phyloP scores from a whole-genome alignment of 2,329 filamentous ascomycete genomes.

The Trichophyton benhamiae region DNA sequence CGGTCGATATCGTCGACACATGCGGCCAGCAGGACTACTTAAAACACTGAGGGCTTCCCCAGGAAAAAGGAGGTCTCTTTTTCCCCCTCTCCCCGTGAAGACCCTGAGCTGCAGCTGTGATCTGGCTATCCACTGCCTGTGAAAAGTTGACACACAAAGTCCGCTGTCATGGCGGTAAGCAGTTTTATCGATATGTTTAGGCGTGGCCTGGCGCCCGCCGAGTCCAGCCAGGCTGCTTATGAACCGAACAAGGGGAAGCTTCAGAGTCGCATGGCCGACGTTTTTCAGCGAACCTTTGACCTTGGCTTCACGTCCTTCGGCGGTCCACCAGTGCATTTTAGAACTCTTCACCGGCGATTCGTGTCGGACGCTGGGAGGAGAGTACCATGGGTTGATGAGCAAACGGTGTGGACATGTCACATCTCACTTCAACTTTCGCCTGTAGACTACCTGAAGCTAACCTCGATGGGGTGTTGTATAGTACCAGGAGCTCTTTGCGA shows the following conservation, averaged over 20 bases:
- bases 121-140: background rate
- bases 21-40: background rate
- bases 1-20: background rate
- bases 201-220: background rate
- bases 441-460: background rate
- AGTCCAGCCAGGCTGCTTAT: constrained; percentile 11
- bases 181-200: constrained; percentile 8
- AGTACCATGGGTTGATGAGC: constrained; percentile 55
- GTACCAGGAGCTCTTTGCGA: constrained; percentile 61
- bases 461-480: constrained; percentile 20
- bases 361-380: constrained; percentile 38
- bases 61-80: background rate
- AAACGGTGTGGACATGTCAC: constrained; percentile 39
- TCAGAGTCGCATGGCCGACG: constrained; percentile 21
- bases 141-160: too few species aligned
- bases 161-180: constrained; percentile 5
- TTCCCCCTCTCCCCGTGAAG: background rate
- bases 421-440: background rate
- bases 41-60: background rate
- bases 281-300: constrained; percentile 41
- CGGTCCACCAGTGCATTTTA: constrained; percentile 58
- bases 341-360: constrained; percentile 52
- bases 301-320: constrained; percentile 55
- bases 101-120: background rate
- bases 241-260: constrained; percentile 20